Percentiles rank a stretch among this genome's conserved stretches.
phyloP scores from a whole-genome alignment of 2,329 filamentous ascomycete species.

The Cylindrodendrum hubeiense region DNA sequence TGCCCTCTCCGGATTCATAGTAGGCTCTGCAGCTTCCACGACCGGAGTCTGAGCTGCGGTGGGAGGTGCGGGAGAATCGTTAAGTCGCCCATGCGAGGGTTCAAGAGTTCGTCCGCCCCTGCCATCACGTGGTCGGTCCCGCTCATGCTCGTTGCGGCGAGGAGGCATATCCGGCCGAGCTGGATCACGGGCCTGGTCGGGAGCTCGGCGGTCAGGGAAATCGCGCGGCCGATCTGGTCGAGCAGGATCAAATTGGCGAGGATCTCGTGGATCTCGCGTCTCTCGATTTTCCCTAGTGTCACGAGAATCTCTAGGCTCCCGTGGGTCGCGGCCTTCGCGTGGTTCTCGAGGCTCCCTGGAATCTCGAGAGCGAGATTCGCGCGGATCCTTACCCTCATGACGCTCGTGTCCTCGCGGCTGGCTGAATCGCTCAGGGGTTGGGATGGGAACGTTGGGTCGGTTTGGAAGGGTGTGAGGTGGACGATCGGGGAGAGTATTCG shows the following conservation, averaged over 20 bases:
- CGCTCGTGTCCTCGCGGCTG: constrained; percentile 56
- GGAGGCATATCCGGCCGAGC: constrained; percentile 48
- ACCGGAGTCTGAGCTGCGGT: constrained; percentile 44
- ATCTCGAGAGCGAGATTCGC: constrained; percentile 51
- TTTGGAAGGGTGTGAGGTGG: constrained; percentile 62
- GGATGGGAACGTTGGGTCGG: constrained; percentile 69
- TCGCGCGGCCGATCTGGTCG: constrained; percentile 59
- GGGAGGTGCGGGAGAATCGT: constrained; percentile 45
- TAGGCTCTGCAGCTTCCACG: constrained; percentile 54
- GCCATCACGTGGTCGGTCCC: constrained; percentile 53
- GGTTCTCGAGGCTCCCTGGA: constrained; percentile 41
- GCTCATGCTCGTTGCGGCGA: constrained; percentile 56
- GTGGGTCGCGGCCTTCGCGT: constrained; percentile 45
- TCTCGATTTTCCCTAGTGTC: constrained; percentile 56
- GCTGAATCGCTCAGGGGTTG: constrained; percentile 60
- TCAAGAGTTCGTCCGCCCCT: constrained; percentile 45
- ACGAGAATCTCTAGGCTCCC: constrained; percentile 54
- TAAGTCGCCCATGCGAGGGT: constrained; percentile 39
- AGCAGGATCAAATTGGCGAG: constrained; percentile 54
- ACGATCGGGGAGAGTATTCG: constrained; percentile 53
- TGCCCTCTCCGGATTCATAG: constrained; percentile 68
- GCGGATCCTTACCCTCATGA: constrained; percentile 52
- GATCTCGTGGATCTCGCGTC: constrained; percentile 49
- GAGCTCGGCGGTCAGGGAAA: constrained; percentile 56
- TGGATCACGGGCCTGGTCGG: constrained; percentile 49